Base-by-base conservation (phyloP, 176 grass and related monocot genomes). In the Carex parvula region DNA sequence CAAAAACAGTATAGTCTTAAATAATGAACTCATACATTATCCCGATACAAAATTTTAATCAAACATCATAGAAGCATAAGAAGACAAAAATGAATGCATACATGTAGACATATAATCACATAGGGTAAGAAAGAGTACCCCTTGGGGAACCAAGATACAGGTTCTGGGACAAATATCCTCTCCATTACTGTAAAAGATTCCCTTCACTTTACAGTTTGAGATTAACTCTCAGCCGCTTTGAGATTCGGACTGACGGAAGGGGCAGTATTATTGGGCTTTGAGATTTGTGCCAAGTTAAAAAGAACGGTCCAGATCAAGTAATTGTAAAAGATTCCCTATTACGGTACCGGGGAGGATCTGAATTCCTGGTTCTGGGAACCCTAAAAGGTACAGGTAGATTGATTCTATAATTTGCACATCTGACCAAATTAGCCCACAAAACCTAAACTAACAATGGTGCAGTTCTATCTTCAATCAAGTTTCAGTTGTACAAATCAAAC, bases 41-140 rank as follows among this genome's bases (percentile, higher is more conserved):
- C 52, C 52, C 10, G 5, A 77, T 48, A 33, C 17, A 56, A 53
- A 46, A 74, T n/a, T 75, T 77, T 16, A 56, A 17, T 54, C 24
- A 56, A 56, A 77, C 50, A 56, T 18, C 78, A 86, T 79, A 89
- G 70, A 53, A 84, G 8, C 80, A 60, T 60, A 44, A 24, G n/a
- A 64, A 42, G 24, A 11, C 2, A 54, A 52, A n/a, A 82, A 66
- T 55, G 1, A 16, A 64, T 29, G 8, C 15, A 29, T 46, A 22
- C 42, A 82, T 22, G 2, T 30, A 76, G 21, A 56, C 42, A 32
- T 26, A 77, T 16, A 11, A 54, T 54, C 17, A 29, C 44, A 29
- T 55, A 24, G 21, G 39, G 8, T 7, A 75, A 76, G 16, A 77
- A 17, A 53, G 3, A 32, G 22, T 55, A 56, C 11, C n/a, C n/a